Evolutionary conservation across 352 stramenopile species (phyloP).

Genomic region (Pythium guiyangense): DNA sequence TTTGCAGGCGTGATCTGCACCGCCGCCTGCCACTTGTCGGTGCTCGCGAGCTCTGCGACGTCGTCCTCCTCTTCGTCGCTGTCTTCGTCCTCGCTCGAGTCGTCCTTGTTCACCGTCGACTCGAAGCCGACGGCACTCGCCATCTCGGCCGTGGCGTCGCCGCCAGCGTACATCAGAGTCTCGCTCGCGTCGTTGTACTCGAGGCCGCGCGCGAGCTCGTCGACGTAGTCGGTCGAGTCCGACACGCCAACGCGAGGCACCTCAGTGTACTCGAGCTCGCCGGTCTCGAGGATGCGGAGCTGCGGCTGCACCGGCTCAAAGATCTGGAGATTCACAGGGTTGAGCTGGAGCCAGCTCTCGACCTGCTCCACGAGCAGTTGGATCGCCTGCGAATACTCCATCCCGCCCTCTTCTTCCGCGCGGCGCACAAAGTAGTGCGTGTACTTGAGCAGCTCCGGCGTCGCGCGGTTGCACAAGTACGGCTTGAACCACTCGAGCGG

Average conservation of each 20-base stretch:
- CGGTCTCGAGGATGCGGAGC: conserved; percentile 44
- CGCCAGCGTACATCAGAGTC: too few relatives aligned
- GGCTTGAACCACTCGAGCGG: too few relatives aligned
- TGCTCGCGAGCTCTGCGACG: too few relatives aligned
- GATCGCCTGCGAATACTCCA: too few relatives aligned
- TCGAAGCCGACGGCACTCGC: too few relatives aligned
- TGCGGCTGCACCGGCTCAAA: conserved; percentile 52
- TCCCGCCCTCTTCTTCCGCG: conserved; percentile 39
- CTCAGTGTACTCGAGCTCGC: conserved; percentile 52
- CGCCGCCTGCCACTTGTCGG: too few relatives aligned
- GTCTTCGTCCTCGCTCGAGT: too few relatives aligned
- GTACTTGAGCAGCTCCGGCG: conserved; percentile 48
- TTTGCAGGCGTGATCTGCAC: not conserved
- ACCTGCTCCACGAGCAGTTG: conserved; percentile 31
- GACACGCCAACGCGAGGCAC: conserved; percentile 40
- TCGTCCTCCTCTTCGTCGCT: too few relatives aligned
- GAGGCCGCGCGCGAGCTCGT: too few relatives aligned
- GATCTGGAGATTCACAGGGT: too few relatives aligned
- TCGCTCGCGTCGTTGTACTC: conserved; percentile 3
- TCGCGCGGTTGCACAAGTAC: conserved; percentile 76
- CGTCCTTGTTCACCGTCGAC: too few relatives aligned
- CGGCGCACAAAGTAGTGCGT: conserved; percentile 45
- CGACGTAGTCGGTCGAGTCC: conserved; percentile 62
- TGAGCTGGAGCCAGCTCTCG: conserved; percentile 38
- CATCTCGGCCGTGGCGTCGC: too few relatives aligned